Percentiles rank a stretch among this genome's conserved stretches.
phyloP scores from a whole-genome alignment of 768 basidiomycete species.

The Mycena kentingensis region DNA sequence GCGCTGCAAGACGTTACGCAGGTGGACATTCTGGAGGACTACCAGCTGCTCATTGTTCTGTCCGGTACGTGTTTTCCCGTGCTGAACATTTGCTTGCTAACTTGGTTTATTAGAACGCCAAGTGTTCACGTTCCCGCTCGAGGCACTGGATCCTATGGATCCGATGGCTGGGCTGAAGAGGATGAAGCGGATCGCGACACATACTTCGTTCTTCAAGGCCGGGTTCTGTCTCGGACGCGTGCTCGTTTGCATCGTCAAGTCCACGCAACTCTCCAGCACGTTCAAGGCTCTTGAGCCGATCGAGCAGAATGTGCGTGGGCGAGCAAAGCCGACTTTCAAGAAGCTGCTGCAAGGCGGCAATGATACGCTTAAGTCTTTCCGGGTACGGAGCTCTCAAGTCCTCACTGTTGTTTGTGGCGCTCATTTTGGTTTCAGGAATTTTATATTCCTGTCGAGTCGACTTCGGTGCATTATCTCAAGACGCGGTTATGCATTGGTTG shows the following conservation, averaged over 20 bases:
- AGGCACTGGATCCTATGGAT: constrained; percentile 87
- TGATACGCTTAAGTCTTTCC: constrained; percentile 90
- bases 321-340: constrained; percentile 89
- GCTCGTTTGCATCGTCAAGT: constrained; percentile 96
- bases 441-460: constrained; percentile 97
- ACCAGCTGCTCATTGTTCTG: constrained; percentile 95
- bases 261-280: constrained; percentile 90
- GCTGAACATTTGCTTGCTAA: not conserved
- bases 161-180: constrained; percentile 90
- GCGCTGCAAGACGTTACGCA: constrained; percentile 88
- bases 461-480: constrained; percentile 95
- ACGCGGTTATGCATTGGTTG: constrained; percentile 97
- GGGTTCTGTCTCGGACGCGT: constrained; percentile 89
- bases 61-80: constrained; percentile 62
- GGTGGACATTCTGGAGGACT: constrained; percentile 95
- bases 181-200: constrained; percentile 92
- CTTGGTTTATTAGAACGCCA: constrained; percentile 68
- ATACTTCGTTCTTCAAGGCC: constrained; percentile 97
- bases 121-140: constrained; percentile 94
- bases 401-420: not conserved
- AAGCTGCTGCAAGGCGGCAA: constrained; percentile 93
- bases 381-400: constrained; percentile 47
- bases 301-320: constrained; percentile 78
- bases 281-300: constrained; percentile 98
- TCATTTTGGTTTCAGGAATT: constrained; percentile 68